phyloP scores from a whole-genome alignment of 2,329 filamentous ascomycete genomes.

The Orbilia javanica region DNA sequence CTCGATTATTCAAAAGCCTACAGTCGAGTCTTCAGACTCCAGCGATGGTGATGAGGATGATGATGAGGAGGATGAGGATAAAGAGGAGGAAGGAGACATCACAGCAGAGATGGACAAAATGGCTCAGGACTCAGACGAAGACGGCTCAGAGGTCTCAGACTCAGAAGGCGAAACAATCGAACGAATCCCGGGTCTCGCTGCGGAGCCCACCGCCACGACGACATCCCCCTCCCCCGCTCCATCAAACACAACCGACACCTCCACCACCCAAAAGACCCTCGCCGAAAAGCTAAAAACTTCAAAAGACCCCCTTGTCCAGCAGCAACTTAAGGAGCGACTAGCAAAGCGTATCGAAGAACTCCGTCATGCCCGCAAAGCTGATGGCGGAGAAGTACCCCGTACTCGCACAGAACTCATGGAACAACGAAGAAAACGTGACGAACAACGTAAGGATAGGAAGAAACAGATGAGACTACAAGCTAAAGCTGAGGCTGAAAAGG shows the following conservation, averaged over 20 bases:
- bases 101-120: slow-evolving; percentile 18
- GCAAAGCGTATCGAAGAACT: slow-evolving; percentile 86
- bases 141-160: slow-evolving; percentile 37
- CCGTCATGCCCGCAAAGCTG: slow-evolving; percentile 86
- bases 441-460: slow-evolving; percentile 87
- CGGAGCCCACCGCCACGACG: slow-evolving; percentile 45
- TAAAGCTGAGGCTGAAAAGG: slow-evolving; percentile 66
- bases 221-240: slow-evolving; percentile 69
- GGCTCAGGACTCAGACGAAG: slow-evolving; percentile 16
- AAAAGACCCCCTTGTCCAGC: slow-evolving; percentile 70
- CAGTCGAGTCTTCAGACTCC: slow-evolving; percentile 2
- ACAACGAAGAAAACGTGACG: slow-evolving; percentile 85
- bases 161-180: slow-evolving; percentile 37
- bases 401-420: slow-evolving; percentile 94
- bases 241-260: slow-evolving; percentile 75
- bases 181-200: slow-evolving; percentile 46
- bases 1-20: slow-evolving; percentile 31
- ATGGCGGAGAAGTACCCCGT: slow-evolving; percentile 82
- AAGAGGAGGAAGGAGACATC: not conserved
- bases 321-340: slow-evolving; percentile 77
- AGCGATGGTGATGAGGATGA: slow-evolving; percentile 8
- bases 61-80: not conserved
- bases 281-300: slow-evolving; percentile 67
- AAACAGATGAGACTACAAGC: slow-evolving; percentile 83
- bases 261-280: slow-evolving; percentile 76